Evolutionary conservation across 257 asterid genomes (phyloP).

Genomic region (Eucommia ulmoides): DNA sequence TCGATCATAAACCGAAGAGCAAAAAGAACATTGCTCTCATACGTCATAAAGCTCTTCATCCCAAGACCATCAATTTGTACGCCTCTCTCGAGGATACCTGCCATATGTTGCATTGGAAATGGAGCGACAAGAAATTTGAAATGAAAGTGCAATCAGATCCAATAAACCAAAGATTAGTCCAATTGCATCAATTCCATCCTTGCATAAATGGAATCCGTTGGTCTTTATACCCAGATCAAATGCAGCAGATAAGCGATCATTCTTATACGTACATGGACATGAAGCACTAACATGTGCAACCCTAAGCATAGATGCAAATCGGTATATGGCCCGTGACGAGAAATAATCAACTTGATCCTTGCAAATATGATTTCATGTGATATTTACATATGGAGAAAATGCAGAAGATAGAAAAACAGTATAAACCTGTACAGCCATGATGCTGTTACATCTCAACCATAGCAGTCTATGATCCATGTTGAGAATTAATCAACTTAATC

Average conservation of each 20-base stretch:
- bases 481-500: too few relatives aligned
- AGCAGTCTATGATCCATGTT: too few relatives aligned
- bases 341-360: too few relatives aligned
- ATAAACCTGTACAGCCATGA: neutral
- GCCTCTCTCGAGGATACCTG: slow-evolving; percentile 96
- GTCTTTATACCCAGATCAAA: neutral
- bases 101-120: slow-evolving; percentile 10
- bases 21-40: slow-evolving; percentile 90
- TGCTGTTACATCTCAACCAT: too few relatives aligned
- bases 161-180: slow-evolving; percentile 5
- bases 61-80: slow-evolving; percentile 91
- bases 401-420: neutral
- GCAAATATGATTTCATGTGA: neutral
- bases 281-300: too few relatives aligned
- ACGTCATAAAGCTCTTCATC: slow-evolving; percentile 70
- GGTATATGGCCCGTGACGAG: too few relatives aligned
- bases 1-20: slow-evolving; percentile 99
- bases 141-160: slow-evolving; percentile 8
- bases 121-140: slow-evolving; percentile 3
- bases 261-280: too few relatives aligned
- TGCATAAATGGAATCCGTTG: neutral
- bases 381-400: neutral
- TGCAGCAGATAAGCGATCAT: too few relatives aligned
- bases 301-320: too few relatives aligned
- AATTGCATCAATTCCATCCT: neutral